These are phyloP conservation scores for Colletotrichum australisinense DNA, from an alignment of 2,329 filamentous ascomycete genomes.

Conservation along the genomic window DNA sequence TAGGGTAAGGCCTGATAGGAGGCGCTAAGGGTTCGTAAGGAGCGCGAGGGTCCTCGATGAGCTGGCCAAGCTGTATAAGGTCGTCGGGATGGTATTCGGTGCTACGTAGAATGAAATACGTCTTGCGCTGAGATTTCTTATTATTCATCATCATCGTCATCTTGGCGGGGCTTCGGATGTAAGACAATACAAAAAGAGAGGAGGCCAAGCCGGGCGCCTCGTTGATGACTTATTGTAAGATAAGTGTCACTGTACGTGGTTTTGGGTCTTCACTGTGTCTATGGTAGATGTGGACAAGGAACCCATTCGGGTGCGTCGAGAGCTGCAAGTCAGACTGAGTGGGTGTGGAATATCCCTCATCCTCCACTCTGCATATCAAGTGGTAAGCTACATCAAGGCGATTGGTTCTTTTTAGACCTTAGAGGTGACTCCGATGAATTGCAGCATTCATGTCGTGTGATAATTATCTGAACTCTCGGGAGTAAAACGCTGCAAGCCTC, in stretches of 20 bases:
- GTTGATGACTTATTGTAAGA: background rate
- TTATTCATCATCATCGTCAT: background rate
- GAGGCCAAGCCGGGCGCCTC: background rate
- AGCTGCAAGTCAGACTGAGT: background rate
- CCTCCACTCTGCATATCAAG: background rate
- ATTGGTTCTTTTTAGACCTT: too few species aligned
- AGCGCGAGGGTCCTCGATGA: constrained; percentile 8
- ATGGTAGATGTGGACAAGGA: background rate
- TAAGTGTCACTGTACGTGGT: background rate
- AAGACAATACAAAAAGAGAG: background rate
- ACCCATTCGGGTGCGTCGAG: background rate
- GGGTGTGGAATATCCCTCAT: background rate
- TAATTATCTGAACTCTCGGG: too few species aligned
- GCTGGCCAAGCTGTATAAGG: constrained; percentile 16
- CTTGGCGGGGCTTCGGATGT: too few species aligned
- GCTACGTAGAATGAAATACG: constrained; percentile 10
- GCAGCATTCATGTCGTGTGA: too few species aligned
- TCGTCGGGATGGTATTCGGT: background rate
- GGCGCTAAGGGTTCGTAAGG: constrained; percentile 10
- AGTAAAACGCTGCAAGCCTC: too few species aligned
- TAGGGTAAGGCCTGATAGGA: background rate
- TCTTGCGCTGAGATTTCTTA: background rate
- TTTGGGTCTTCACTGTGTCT: background rate
- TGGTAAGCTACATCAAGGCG: too few species aligned
- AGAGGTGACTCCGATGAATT: too few species aligned